A percentile compares a stretch with the other conserved stretches of the same genome.
These are phyloP conservation scores for Paramecium biaurelia DNA, from an alignment of 73 alveolate species.

Conservation along the genomic window DNA sequence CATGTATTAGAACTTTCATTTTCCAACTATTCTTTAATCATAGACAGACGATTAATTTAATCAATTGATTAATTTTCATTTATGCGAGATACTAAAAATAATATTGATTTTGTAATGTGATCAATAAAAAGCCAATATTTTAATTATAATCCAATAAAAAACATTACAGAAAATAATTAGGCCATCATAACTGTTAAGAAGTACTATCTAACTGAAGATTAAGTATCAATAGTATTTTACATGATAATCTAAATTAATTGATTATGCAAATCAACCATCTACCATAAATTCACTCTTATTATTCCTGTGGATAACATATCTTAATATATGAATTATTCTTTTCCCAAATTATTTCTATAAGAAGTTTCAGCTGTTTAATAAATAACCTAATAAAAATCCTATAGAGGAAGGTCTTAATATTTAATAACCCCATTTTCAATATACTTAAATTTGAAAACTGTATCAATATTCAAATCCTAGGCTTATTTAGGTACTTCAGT, in stretches of 20 bases:
- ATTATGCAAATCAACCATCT: neutral
- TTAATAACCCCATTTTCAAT: neutral
- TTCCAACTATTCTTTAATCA: neutral
- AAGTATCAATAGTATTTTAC: neutral
- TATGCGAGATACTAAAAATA: neutral
- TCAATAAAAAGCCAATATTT: slow-evolving; percentile 4
- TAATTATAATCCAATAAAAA: neutral
- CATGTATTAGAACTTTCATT: neutral
- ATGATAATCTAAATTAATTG: neutral
- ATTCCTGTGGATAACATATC: neutral
- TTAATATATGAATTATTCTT: neutral
- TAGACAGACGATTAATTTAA: neutral
- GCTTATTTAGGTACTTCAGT: neutral
- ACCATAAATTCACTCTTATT: neutral
- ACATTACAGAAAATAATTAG: neutral
- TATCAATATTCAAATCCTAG: neutral
- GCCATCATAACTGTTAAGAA: neutral
- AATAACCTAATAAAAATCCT: neutral
- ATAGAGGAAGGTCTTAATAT: neutral
- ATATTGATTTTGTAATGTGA: neutral
- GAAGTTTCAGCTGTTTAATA: neutral
- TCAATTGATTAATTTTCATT: slow-evolving; percentile 1
- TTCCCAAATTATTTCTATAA: neutral
- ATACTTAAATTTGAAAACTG: neutral
- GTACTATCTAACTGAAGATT: neutral